Conservation (phyloP, 306 rosid species). For the Gillenia trifoliata region DNA sequence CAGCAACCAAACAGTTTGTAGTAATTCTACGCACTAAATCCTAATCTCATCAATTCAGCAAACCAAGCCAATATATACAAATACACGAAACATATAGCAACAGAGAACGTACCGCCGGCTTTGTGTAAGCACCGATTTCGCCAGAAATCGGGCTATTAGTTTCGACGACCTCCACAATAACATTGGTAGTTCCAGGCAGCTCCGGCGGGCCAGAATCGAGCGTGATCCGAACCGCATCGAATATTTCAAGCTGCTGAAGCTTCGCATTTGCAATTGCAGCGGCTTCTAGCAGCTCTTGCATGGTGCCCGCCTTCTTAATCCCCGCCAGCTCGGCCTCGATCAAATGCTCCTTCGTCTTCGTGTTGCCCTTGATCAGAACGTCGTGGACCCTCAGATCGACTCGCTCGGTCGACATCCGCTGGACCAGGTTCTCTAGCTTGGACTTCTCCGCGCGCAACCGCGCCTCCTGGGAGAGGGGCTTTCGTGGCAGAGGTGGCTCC, state of each 20-base stretch:
- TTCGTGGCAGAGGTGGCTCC: conserved; percentile 22
- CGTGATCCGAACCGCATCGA: conserved; percentile 56
- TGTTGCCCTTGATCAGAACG: conserved; percentile 72
- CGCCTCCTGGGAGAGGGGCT: conserved; percentile 31
- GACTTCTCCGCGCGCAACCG: conserved; percentile 42
- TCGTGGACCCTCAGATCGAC: conserved; percentile 85
- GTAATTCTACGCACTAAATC: not conserved
- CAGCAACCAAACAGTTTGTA: conserved; percentile 8
- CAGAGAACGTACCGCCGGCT: conserved; percentile 58
- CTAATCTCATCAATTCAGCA: not conserved
- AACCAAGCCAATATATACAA: not conserved
- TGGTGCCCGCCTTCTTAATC: conserved; percentile 50
- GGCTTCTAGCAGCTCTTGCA: conserved; percentile 73
- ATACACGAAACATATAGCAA: not conserved
- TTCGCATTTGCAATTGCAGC: conserved; percentile 55
- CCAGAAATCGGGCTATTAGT: conserved; percentile 46
- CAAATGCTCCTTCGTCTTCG: conserved; percentile 71
- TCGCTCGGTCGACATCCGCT: conserved; percentile 53
- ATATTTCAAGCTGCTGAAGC: conserved; percentile 69
- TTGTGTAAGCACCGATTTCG: conserved; percentile 62
- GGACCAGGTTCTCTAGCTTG: conserved; percentile 48
- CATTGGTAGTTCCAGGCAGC: conserved; percentile 76
- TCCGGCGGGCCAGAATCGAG: conserved; percentile 88
- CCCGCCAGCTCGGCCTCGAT: conserved; percentile 75
- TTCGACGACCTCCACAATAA: conserved; percentile 68